Evolutionary conservation across 371 early-diverging fungal genomes (phyloP), one percentile per base, ranked within the genome.

Genomic region (Mortierella sp.): DNA sequence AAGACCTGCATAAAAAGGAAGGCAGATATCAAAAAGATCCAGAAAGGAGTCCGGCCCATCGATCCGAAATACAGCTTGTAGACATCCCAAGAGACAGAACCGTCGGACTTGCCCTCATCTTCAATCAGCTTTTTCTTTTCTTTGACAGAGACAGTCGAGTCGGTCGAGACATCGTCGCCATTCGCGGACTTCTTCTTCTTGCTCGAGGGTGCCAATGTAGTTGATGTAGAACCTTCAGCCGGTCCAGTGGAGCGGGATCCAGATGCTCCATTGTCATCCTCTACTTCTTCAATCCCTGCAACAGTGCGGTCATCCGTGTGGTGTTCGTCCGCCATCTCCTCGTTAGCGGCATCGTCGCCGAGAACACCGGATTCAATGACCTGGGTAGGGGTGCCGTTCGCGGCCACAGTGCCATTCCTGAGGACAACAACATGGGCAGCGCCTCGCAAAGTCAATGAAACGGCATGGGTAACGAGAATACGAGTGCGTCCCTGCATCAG

Each of bases 401-500:
- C 84, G 12, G 77, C 83, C 48, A 95, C 87, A 6, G 72, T 62
- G n/a, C 96, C 95, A 21, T 89, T 86, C 14, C 86, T 75, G 75
- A 96, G 65, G 23, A 91, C 88, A 23, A 92, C 93, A n/a, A 95
- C 84, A 67, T 89, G 88, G 37, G 85, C 86, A 26, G 92, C 91
- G 60, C 87, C 86, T 15, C 88, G 86, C 43, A 97, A 75, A 57
- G 94, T 92, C 57, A 93, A 85, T 7, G 87, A 83, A 7, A 95
- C 91, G 51, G 95, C 91, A 72, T 98, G 95, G 0, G 96, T 95
- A 1, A 95, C 96, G 29, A 98, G 82, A 23, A 98, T 85, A 15
- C 92, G 84, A 0, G 97, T 96, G 11, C 96, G 88, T 11, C 88
- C 87, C 18, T 73, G 81, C 89, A 97, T 85, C 66, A 92, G 72